These are phyloP conservation scores for Dujonia santamariae DNA, from an alignment of 1,139 yeast species.

Conservation along the genomic window DNA sequence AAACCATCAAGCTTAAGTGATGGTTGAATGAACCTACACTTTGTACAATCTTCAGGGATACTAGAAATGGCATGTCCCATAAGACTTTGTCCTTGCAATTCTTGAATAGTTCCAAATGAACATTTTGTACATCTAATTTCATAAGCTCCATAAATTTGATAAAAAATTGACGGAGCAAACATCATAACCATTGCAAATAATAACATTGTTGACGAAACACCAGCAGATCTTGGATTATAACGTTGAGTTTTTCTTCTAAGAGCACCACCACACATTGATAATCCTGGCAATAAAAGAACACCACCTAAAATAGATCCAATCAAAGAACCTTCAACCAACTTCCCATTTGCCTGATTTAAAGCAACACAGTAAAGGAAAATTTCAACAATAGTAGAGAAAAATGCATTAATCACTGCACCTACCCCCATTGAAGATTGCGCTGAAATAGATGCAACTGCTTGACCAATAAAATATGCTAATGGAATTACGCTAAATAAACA, in stretches of 20 bases:
- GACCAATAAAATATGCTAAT: conserved; percentile 94
- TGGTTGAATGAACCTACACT: conserved; percentile 80
- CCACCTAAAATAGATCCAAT: conserved; percentile 95
- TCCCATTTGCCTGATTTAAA: conserved; percentile 77
- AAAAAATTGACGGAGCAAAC: conserved; percentile 90
- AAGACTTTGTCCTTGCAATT: not conserved
- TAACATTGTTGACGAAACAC: conserved; percentile 94
- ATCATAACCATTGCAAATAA: conserved; percentile 87
- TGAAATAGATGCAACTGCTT: conserved; percentile 96
- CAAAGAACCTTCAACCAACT: conserved; percentile 94
- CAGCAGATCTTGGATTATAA: conserved; percentile 94
- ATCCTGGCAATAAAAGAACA: conserved; percentile 84
- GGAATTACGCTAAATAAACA: conserved; percentile 88
- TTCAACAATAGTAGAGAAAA: conserved; percentile 94
- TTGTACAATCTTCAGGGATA: conserved; percentile 44
- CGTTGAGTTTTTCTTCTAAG: conserved; percentile 86
- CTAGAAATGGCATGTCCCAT: conserved; percentile 9
- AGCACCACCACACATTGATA: conserved; percentile 98
- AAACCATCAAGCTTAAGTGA: conserved; percentile 63
- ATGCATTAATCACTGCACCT: conserved; percentile 97
- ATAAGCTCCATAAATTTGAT: conserved; percentile 87
- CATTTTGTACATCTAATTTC: conserved; percentile 68
- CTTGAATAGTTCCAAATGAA: conserved; percentile 7
- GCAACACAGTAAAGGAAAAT: conserved; percentile 93
- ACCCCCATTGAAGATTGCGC: conserved; percentile 99